Base-by-base conservation (phyloP, 371 early-diverging fungal species). In the Furculomyces boomerangus region DNA sequence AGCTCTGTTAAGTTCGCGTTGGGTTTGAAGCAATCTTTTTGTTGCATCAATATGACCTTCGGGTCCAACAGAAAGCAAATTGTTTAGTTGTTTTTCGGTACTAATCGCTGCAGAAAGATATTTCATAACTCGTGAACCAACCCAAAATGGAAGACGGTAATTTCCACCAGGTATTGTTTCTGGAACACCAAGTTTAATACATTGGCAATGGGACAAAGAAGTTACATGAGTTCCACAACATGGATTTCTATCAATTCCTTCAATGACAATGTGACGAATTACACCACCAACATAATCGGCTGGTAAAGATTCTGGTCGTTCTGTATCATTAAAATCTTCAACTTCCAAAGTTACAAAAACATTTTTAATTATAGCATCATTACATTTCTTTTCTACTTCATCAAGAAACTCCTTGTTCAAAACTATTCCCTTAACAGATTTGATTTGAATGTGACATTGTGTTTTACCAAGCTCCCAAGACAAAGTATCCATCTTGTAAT, bases 161-260 rank as follows among this genome's bases (percentile, higher is more conserved):
- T 83, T 82, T 29, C 74, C 80, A 35, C 83, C 82, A 5, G 84
- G 74, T 25, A 82, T 70, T 29, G 71, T 79, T 57, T 83, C 85
- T 0, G 77, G 74, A 50, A 75, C 74, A 5, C 79, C 69, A 2
- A 84, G 54, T 56, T 81, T 83, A 50, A 79, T 47, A 51, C 64
- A 65, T 57, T 84, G 83, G 16, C 84, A 63, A 53, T 84, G 76
- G 3, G 79, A 72, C 16, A 80, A 70, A 2, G 58, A 65, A 0
- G 49, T 40, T 44, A 86, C 73, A 50, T 85, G 86, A 1, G 87
- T 86, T n/a, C 87, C 87, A 49, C 86, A 86, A 65, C 87, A 86
- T n/a, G 80, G 77, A 58, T 83, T 80, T n/a, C 39, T 58, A 48
- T 83, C 83, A 1, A 81, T 30, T n/a, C 47, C 25, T 44, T 50